Conservation (phyloP, 768 basidiomycete genomes). For the Vararia minispora region DNA sequence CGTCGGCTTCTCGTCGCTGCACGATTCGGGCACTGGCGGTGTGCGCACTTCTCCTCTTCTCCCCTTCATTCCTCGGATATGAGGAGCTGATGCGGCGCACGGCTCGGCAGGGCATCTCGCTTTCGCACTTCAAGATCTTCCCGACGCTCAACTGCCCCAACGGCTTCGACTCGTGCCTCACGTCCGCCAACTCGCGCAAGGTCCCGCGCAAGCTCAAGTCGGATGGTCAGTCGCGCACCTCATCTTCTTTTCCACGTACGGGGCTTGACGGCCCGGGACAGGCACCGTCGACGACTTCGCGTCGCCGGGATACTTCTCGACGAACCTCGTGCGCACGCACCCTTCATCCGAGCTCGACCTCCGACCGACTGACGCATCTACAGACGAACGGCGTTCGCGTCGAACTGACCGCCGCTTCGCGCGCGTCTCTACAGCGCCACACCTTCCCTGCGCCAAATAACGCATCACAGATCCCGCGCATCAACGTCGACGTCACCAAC, state of each 20-base stretch:
- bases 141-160: constrained; percentile 40
- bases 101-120: constrained; percentile 31
- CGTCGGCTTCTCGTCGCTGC: constrained; percentile 53
- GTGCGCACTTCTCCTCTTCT: constrained; percentile 22
- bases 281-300: constrained; percentile 50
- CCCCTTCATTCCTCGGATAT: background rate
- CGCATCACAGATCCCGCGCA: constrained; percentile 30
- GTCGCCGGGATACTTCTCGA: constrained; percentile 56
- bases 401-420: constrained; percentile 47
- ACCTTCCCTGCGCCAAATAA: constrained; percentile 18
- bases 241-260: background rate
- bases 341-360: background rate
- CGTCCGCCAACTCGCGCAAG: constrained; percentile 35
- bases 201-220: constrained; percentile 33
- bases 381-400: constrained; percentile 47
- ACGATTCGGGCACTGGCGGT: constrained; percentile 53
- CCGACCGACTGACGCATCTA: background rate
- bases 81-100: no score
- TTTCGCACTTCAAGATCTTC: constrained; percentile 55
- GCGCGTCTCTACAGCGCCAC: constrained; percentile 45
- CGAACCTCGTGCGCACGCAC: constrained; percentile 43
- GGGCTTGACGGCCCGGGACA: constrained; percentile 12
- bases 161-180: constrained; percentile 41
- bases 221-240: constrained; percentile 27
- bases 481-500: constrained; percentile 51